Conservation (phyloP, 2,329 filamentous ascomycete genomes). For the Fusarium sororula region DNA sequence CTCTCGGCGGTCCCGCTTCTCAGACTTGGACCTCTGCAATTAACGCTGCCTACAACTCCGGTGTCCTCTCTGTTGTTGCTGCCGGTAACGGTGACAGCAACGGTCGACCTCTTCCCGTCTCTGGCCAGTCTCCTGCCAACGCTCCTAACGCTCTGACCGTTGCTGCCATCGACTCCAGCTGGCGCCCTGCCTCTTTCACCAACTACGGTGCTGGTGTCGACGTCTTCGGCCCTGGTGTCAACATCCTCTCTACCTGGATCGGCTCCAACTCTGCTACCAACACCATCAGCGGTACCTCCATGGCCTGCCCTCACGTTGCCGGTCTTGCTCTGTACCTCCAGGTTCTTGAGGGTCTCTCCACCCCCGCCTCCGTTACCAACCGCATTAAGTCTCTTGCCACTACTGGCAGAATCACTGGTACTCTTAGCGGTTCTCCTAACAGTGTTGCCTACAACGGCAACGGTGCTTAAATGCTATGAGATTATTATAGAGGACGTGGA, state of each 20-base stretch:
- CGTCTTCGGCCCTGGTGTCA: conserved; percentile 54
- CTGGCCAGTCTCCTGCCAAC: conserved; percentile 56
- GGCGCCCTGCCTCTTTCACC: conserved; percentile 55
- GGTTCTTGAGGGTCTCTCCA: conserved; percentile 52
- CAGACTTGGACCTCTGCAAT: conserved; percentile 53
- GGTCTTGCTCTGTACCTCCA: conserved; percentile 56
- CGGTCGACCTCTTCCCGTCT: conserved; percentile 48
- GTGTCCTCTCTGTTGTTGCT: conserved; percentile 56
- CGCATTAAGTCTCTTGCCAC: conserved; percentile 55
- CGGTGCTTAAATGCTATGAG: conserved; percentile 15
- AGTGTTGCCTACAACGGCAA: conserved; percentile 58
- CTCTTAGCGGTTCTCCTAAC: conserved; percentile 54
- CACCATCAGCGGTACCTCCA: conserved; percentile 55
- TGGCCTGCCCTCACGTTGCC: conserved; percentile 53
- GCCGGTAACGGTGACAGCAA: conserved; percentile 54
- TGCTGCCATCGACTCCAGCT: conserved; percentile 53
- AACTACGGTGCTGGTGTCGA: conserved; percentile 58
- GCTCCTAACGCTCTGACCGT: conserved; percentile 59
- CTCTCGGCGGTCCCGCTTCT: conserved; percentile 50
- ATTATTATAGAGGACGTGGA: too few species aligned
- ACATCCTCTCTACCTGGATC: conserved; percentile 55
- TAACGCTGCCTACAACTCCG: conserved; percentile 49
- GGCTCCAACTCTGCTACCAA: conserved; percentile 46
- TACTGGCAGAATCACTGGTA: conserved; percentile 50
- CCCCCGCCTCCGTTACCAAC: conserved; percentile 55